Evolutionary conservation across 306 rosid genomes (phyloP), one percentile per base, ranked within the genome.

Genomic region (Fragaria ananassa): DNA sequence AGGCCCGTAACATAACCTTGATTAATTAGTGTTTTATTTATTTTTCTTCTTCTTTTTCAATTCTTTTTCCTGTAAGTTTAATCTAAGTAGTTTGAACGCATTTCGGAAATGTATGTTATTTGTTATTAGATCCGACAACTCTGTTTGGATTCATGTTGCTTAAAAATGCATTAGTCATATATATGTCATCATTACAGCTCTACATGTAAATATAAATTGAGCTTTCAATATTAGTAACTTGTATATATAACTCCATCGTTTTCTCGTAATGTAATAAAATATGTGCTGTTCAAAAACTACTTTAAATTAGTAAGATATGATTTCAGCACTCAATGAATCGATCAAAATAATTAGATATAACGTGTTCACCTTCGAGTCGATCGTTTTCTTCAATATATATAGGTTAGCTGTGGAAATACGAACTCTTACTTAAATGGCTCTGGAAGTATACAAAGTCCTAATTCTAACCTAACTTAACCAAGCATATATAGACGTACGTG

Each of bases 391-490:
- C 25, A 18, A 9, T 64, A 39, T 41, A n/a, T 61, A 31, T 23
- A 27, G 67, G 13, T 53, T 77, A 72, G 68, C 61, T 18, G 71
- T 66, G 68, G 45, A 83, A 81, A 72, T 66, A 75, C 78, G 19
- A 4, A 84, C 15, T 70, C 80, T 42, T 66, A 6, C 45, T 64
- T 37, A 18, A 64, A 62, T 31, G 68, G 68, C 23, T 15, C 10
- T 2, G 11, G 10, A 62, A 62, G 21, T 14, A 42, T 13, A 29
- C 67, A 61, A 73, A 23, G 54, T 44, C 68, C 10, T 54, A 15
- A 9, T 66, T 78, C 85, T 61, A 72, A 84, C 88, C 90, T 69
- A 84, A 78, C 88, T 62, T 68, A 79, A 76, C 83, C 49, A 64
- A 74, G 72, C 76, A 51, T 60, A 50, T 54, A 61, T 27, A 61